Evolutionary conservation across 495 filamentous ascomycete species (phyloP).

Genomic region (Lichenothelia convexa): DNA sequence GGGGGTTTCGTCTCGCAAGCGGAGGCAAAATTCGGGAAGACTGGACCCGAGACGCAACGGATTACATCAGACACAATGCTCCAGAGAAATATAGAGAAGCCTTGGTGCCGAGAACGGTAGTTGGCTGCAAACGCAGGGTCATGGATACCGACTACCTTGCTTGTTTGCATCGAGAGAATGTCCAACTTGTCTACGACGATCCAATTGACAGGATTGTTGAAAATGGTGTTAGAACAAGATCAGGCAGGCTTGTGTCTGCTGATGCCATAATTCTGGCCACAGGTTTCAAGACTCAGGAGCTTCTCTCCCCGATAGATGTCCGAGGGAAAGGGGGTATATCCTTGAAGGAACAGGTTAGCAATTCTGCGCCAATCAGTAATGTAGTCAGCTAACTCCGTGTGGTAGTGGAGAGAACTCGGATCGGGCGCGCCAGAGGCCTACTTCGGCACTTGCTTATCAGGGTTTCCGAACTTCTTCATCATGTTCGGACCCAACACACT

Average conservation of each 20-base stretch:
- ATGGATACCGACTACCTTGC: conserved; percentile 17
- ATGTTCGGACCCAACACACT: conserved; percentile 19
- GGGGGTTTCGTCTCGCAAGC: conserved; percentile 7
- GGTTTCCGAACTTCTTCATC: conserved; percentile 20
- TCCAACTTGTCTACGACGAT: conserved; percentile 13
- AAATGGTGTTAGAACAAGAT: conserved; percentile 9
- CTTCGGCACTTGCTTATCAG: conserved; percentile 15
- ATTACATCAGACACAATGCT: conserved; percentile 14
- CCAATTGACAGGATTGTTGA: conserved; percentile 10
- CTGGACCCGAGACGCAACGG: conserved; percentile 11
- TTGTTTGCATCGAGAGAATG: conserved; percentile 13
- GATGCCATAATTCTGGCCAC: conserved; percentile 20
- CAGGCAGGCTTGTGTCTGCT: conserved; percentile 11
- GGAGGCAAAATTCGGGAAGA: conserved; percentile 9
- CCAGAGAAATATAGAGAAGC: conserved; percentile 16
- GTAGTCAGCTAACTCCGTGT: too few species aligned
- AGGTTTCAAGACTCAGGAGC: conserved; percentile 15
- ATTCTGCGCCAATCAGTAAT: too few species aligned
- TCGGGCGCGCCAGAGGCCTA: conserved; percentile 15
- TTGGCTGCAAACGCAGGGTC: conserved; percentile 19
- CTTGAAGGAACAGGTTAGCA: conserved; percentile 14
- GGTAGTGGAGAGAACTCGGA: too few species aligned
- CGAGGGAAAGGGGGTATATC: conserved; percentile 8
- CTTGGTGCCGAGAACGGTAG: conserved; percentile 14
- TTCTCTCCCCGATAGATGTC: conserved; percentile 18